Evolutionary conservation across 2,329 filamentous ascomycete genomes (phyloP).

Genomic region (Colletotrichum melonis): DNA sequence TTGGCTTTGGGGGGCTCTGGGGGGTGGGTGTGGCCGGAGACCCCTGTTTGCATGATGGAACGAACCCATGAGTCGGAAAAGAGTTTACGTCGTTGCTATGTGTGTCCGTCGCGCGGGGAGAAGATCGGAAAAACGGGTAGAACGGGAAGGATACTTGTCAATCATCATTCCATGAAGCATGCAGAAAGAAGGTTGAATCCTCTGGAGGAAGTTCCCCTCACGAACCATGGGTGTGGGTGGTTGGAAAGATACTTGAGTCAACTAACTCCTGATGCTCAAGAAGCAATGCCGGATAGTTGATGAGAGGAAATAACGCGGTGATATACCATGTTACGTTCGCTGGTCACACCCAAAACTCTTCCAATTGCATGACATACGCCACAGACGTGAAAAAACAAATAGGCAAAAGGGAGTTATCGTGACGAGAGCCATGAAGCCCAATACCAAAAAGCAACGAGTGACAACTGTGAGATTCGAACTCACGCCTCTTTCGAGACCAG

Average conservation of each 20-base stretch:
- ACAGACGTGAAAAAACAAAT: background rate
- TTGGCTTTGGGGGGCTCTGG: too few species aligned
- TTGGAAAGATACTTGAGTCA: too few species aligned
- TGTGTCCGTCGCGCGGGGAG: background rate
- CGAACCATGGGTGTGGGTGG: too few species aligned
- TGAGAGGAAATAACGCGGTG: too few species aligned
- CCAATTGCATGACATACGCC: too few species aligned
- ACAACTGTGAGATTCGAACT: slow-evolving; percentile 25
- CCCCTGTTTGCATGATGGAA: background rate
- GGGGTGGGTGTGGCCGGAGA: background rate
- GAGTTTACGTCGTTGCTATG: background rate
- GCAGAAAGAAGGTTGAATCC: background rate
- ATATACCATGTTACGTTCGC: too few species aligned
- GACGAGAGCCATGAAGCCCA: background rate
- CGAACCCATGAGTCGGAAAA: background rate
- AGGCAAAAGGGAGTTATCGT: background rate
- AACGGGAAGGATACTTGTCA: background rate
- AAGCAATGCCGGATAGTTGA: too few species aligned
- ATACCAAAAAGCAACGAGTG: background rate
- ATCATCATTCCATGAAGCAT: background rate
- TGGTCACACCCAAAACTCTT: too few species aligned
- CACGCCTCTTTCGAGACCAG: slow-evolving; percentile 23
- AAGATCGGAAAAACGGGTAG: background rate
- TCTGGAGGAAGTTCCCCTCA: background rate
- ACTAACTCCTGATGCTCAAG: too few species aligned